These are phyloP conservation scores for Blastobotrys aristatus DNA, from an alignment of 1,139 yeast genomes.

Conservation along the genomic window DNA sequence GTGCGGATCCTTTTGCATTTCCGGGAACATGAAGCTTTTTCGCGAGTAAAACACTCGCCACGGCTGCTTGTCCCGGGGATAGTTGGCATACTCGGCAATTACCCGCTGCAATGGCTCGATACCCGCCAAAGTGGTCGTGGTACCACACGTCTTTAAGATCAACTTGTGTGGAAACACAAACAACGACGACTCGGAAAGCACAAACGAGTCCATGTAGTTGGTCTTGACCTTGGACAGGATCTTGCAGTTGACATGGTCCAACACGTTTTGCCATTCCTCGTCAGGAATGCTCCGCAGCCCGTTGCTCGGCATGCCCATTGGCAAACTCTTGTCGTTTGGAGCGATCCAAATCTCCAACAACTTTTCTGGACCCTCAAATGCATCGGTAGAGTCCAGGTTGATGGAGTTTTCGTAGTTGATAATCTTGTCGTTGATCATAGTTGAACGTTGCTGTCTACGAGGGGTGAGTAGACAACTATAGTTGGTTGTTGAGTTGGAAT, in stretches of 20 bases:
- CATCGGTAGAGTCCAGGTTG: conserved; percentile 76
- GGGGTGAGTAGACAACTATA: conserved; percentile 12
- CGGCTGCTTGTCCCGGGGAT: conserved; percentile 36
- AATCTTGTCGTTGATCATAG: conserved; percentile 33
- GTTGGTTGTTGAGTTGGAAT: background rate
- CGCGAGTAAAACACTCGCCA: conserved; percentile 82
- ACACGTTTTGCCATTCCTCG: conserved; percentile 61
- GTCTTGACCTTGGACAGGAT: conserved; percentile 75
- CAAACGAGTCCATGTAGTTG: conserved; percentile 67
- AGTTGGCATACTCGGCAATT: conserved; percentile 45
- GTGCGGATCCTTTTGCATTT: conserved; percentile 75
- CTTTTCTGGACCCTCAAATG: conserved; percentile 97
- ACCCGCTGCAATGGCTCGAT: conserved; percentile 57
- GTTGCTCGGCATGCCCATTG: conserved; percentile 27
- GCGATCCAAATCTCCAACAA: conserved; percentile 87
- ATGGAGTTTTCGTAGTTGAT: conserved; percentile 78
- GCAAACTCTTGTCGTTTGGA: conserved; percentile 40
- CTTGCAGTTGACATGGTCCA: conserved; percentile 84
- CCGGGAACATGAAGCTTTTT: conserved; percentile 90
- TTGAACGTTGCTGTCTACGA: conserved; percentile 16
- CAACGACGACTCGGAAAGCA: conserved; percentile 83
- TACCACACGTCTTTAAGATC: conserved; percentile 91
- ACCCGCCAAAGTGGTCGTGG: conserved; percentile 85
- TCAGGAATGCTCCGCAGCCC: conserved; percentile 62
- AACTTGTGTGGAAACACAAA: conserved; percentile 85